A percentile compares a stretch with the other conserved stretches of the same genome.
These are phyloP conservation scores for Chenopodium suecicum DNA, from an alignment of 148 eudicot genomes.

Conservation along the genomic window DNA sequence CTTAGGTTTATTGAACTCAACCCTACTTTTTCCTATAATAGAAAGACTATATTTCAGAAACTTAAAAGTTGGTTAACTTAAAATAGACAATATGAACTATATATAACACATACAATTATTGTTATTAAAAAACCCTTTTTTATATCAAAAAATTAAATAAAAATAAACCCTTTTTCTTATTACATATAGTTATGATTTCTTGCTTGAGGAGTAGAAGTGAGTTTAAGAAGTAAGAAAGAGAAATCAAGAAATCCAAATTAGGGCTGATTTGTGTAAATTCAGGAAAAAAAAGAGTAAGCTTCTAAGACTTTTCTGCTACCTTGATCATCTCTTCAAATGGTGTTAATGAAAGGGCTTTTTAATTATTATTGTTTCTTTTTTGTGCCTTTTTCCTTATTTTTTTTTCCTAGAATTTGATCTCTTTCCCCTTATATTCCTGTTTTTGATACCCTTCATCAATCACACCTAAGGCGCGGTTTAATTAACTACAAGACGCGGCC, in stretches of 20 bases:
- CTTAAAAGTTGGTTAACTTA: conserved; percentile 26
- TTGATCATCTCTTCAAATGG: conserved; percentile 31
- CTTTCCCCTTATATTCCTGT: not conserved
- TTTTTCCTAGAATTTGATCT: no score
- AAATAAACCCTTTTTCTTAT: not conserved
- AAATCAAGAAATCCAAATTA: conserved; percentile 2
- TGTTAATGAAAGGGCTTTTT: conserved; percentile 4
- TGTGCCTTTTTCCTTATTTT: no score
- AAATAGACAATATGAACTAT: conserved; percentile 12
- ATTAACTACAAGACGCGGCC: no score
- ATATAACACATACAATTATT: not conserved
- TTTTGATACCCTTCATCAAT: not conserved
- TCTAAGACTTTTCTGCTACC: conserved; percentile 17
- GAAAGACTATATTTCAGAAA: conserved; percentile 31
- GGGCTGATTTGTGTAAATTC: conserved; percentile 10
- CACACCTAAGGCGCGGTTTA: no score
- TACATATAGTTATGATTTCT: conserved; percentile 14
- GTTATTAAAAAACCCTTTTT: not conserved
- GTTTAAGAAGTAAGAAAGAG: conserved; percentile 17
- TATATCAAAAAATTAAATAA: not conserved
- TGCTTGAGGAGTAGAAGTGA: conserved; percentile 15
- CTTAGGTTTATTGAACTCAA: conserved; percentile 23
- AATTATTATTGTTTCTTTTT: not conserved
- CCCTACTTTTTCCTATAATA: conserved; percentile 22
- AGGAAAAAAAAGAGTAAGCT: conserved; percentile 15